Percentiles rank a stretch among this genome's conserved stretches.
Evolutionary conservation across 2,329 filamentous ascomycete species (phyloP).

Genomic region (Pseudogymnoascus pannorum): DNA sequence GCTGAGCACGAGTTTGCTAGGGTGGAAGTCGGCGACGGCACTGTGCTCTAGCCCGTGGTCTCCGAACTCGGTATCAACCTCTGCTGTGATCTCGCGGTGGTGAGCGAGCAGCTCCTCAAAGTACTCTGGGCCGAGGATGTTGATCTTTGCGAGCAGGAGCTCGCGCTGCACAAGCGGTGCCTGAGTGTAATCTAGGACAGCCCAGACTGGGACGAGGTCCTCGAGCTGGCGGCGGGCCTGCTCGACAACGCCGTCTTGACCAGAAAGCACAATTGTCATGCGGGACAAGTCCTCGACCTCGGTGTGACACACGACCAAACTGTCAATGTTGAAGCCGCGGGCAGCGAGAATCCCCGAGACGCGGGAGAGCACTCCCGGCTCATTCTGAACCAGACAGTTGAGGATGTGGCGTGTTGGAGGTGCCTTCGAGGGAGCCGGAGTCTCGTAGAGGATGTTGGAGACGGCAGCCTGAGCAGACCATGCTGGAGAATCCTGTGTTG

Average conservation of each 20-base stretch:
- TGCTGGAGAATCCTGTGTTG: constrained; percentile 67
- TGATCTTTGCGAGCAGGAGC: constrained; percentile 90
- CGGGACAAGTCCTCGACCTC: constrained; percentile 94
- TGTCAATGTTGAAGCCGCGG: constrained; percentile 98
- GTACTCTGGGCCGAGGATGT: constrained; percentile 93
- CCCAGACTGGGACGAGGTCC: constrained; percentile 96
- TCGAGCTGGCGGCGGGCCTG: constrained; percentile 93
- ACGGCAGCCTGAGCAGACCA: constrained; percentile 93
- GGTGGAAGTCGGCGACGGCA: constrained; percentile 65
- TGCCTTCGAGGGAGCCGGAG: constrained; percentile 70
- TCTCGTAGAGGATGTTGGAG: constrained; percentile 98
- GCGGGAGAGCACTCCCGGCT: constrained; percentile 92
- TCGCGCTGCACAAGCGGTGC: constrained; percentile 93
- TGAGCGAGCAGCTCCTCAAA: constrained; percentile 95
- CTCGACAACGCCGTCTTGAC: constrained; percentile 94
- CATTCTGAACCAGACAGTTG: constrained; percentile 98
- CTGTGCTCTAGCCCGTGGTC: constrained; percentile 25
- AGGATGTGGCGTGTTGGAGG: constrained; percentile 92
- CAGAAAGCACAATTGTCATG: constrained; percentile 97
- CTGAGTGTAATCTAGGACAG: constrained; percentile 90
- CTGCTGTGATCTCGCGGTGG: constrained; percentile 77
- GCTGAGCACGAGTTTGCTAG: constrained; percentile 74
- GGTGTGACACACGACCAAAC: constrained; percentile 92
- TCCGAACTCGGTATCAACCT: constrained; percentile 37
- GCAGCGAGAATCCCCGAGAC: constrained; percentile 95